Conservation (phyloP, 2,329 filamentous ascomycete species). For the Graphilbum fragrans region DNA sequence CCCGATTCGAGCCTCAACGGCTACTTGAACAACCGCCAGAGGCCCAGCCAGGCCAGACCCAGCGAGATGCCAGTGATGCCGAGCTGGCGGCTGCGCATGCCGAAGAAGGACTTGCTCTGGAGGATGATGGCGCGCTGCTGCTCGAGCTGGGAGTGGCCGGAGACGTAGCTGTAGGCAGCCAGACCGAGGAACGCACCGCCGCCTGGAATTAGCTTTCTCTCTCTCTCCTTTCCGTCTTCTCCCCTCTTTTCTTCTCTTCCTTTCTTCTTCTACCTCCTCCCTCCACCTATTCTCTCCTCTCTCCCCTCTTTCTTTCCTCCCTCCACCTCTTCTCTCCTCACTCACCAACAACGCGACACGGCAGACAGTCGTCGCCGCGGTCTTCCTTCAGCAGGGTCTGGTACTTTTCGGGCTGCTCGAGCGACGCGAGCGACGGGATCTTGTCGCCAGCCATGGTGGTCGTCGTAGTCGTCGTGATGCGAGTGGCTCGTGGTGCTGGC, state of each 20-base stretch:
- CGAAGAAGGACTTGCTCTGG: constrained; percentile 57
- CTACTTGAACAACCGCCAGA: constrained; percentile 55
- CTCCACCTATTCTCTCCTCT: not conserved
- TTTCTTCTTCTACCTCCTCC: not conserved
- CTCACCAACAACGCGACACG: constrained; percentile 61
- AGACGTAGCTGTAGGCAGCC: constrained; percentile 65
- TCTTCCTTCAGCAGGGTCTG: constrained; percentile 45
- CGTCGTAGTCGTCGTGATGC: not conserved
- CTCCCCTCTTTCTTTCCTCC: not conserved
- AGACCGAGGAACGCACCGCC: constrained; percentile 65
- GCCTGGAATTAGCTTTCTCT: constrained; percentile 30
- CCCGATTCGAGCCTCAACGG: no score
- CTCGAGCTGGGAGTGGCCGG: constrained; percentile 60
- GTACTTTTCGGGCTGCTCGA: constrained; percentile 50
- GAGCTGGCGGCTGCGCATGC: constrained; percentile 55
- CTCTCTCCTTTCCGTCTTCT: not conserved
- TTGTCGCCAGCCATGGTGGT: constrained; percentile 32
- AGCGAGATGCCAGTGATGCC: constrained; percentile 59
- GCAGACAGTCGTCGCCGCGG: constrained; percentile 52
- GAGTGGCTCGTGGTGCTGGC: not conserved
- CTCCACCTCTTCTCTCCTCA: constrained; percentile 7
- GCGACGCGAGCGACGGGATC: constrained; percentile 35
- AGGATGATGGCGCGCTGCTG: constrained; percentile 54
- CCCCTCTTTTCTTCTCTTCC: not conserved
- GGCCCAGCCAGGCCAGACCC: constrained; percentile 54